These are phyloP conservation scores for Cornus controversa DNA, from an alignment of 148 eudicot species.

Conservation along the genomic window DNA sequence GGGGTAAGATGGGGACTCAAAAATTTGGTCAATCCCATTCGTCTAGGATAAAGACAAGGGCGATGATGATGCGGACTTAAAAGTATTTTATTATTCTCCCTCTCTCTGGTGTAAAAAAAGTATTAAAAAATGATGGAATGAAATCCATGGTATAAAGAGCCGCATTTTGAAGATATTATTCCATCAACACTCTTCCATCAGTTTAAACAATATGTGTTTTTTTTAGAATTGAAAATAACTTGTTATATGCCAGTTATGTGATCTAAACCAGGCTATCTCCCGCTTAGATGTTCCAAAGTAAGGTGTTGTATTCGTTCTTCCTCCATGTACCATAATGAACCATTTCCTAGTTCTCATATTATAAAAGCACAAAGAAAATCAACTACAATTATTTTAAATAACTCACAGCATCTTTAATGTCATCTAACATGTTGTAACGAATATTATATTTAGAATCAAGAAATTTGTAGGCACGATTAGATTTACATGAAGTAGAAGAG, in stretches of 20 bases:
- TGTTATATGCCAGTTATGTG: not conserved
- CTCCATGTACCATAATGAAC: not conserved
- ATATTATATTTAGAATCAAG: not conserved
- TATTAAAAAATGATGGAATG: too few relatives aligned
- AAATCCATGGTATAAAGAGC: too few relatives aligned
- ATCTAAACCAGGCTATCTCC: not conserved
- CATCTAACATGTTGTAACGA: not conserved
- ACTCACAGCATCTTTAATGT: not conserved
- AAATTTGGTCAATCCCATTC: too few relatives aligned
- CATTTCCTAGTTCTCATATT: not conserved
- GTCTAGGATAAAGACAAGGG: too few relatives aligned
- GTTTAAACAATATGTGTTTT: not conserved
- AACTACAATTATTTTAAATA: not conserved
- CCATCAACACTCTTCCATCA: not conserved
- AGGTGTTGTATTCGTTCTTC: too few relatives aligned
- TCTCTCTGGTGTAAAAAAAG: too few relatives aligned
- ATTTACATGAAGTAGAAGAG: too few relatives aligned
- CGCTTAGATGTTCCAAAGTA: too few relatives aligned
- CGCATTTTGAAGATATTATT: not conserved
- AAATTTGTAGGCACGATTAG: too few relatives aligned
- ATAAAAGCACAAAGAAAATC: not conserved
- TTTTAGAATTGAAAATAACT: conserved; percentile 5
- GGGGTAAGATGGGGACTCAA: too few relatives aligned
- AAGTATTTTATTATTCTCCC: too few relatives aligned
- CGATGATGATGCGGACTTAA: too few relatives aligned